Conservation (phyloP, 345 rosid genomes). For the Hibiscus syriacus region DNA sequence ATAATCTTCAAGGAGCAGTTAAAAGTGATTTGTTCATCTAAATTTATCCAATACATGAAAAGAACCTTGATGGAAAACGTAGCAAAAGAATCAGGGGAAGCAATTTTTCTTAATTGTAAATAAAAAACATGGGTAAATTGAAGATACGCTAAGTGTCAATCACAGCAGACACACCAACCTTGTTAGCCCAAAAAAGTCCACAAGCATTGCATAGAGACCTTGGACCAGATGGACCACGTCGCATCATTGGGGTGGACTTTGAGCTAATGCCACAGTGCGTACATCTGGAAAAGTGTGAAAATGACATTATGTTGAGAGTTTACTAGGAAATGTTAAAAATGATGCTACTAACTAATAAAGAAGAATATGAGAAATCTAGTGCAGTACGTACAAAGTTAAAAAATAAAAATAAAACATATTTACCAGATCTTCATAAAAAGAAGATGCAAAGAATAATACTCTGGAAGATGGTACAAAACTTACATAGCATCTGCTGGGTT, state of each 20-base stretch:
- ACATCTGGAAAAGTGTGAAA: constrained; percentile 46
- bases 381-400: neutral
- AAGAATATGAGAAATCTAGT: neutral
- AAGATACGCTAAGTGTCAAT: neutral
- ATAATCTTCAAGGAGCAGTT: neutral
- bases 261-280: constrained; percentile 85
- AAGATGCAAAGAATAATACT: neutral
- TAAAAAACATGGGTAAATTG: neutral
- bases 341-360: neutral
- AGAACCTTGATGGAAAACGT: neutral
- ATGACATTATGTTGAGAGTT: neutral
- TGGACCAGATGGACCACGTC: constrained; percentile 95
- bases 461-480: constrained; percentile 24
- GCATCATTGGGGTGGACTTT: constrained; percentile 94
- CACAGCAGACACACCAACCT: constrained; percentile 38
- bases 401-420: neutral
- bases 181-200: constrained; percentile 91
- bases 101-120: constrained; percentile 4
- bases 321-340: neutral
- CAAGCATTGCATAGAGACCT: constrained; percentile 98
- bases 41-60: neutral
- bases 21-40: neutral
- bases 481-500: constrained; percentile 55
- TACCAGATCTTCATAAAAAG: neutral
- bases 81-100: neutral